These are phyloP conservation scores for Coprinopsis sp. DNA, from an alignment of 768 basidiomycete species.

Conservation along the genomic window DNA sequence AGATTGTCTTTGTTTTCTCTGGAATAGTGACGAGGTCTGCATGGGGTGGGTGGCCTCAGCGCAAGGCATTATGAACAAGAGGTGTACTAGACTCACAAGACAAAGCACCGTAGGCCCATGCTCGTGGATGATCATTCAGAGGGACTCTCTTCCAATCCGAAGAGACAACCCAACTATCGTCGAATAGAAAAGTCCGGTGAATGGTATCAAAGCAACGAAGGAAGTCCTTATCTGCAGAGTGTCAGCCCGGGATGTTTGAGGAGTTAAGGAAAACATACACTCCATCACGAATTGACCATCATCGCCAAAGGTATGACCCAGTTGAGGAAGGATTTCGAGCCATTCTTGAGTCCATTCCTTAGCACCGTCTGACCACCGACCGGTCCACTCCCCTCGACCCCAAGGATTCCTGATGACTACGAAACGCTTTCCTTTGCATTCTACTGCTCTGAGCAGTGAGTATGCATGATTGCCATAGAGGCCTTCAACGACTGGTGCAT, in stretches of 20 bases:
- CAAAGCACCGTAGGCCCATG: slow-evolving; percentile 45
- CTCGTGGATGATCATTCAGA: slow-evolving; percentile 27
- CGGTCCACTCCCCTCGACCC: slow-evolving; percentile 38
- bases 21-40: slow-evolving; percentile 2
- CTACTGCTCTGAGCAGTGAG: slow-evolving; percentile 35
- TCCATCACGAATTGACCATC: slow-evolving; percentile 38
- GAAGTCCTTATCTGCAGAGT: slow-evolving; percentile 30
- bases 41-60: slow-evolving; percentile 18
- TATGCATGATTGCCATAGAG: slow-evolving; percentile 37
- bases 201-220: slow-evolving; percentile 33
- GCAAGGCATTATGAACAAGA: neutral
- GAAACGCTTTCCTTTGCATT: slow-evolving; percentile 41
- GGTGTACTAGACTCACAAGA: slow-evolving; percentile 30
- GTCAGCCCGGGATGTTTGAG: neutral
- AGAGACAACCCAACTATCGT: slow-evolving; percentile 38
- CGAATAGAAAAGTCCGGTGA: slow-evolving; percentile 37
- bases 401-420: slow-evolving; percentile 44
- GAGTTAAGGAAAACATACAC: slow-evolving; percentile 1
- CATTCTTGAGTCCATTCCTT: slow-evolving; percentile 42
- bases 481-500: slow-evolving; percentile 18
- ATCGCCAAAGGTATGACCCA: slow-evolving; percentile 35
- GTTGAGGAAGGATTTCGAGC: slow-evolving; percentile 29
- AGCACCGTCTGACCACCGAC: slow-evolving; percentile 39
- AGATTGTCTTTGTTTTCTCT: slow-evolving; percentile 21
- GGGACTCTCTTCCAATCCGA: slow-evolving; percentile 39